Evolutionary conservation across 176 grass and related monocot genomes (phyloP).

Genomic region (Panicum miliaceum): DNA sequence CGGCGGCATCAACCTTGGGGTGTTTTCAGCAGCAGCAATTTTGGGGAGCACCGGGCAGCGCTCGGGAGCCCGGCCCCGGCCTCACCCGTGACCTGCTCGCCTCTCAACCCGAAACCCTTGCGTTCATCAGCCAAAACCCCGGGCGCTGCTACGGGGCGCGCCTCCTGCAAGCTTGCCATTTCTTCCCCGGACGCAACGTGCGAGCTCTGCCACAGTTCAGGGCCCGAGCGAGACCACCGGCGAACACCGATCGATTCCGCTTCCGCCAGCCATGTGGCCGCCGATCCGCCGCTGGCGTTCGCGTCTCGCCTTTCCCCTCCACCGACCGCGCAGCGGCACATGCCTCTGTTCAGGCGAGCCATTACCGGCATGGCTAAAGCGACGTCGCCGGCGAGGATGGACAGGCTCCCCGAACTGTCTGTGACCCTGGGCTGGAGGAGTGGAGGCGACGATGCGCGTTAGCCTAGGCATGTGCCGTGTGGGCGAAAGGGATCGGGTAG

Average conservation of each 20-base stretch:
- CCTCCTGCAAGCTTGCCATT: neutral
- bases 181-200: slow-evolving; percentile 3
- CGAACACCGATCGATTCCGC: neutral
- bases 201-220: neutral
- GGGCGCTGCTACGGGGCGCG: neutral
- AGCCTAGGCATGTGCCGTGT: neutral
- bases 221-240: neutral
- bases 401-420: neutral
- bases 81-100: neutral
- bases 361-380: slow-evolving; percentile 19
- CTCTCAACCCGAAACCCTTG: neutral
- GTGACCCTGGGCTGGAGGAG: neutral
- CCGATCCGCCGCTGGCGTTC: neutral
- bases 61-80: neutral
- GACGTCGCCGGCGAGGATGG: slow-evolving; percentile 10
- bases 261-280: neutral
- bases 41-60: neutral
- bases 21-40: neutral
- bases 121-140: neutral
- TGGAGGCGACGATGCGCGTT: neutral
- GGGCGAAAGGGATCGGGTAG: slow-evolving; percentile 24
- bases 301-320: slow-evolving; percentile 4
- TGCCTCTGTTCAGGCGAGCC: neutral
- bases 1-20: no score
- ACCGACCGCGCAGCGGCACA: neutral